phyloP scores from a whole-genome alignment of 306 rosid species.

The Ammopiptanthus mongolicus region DNA sequence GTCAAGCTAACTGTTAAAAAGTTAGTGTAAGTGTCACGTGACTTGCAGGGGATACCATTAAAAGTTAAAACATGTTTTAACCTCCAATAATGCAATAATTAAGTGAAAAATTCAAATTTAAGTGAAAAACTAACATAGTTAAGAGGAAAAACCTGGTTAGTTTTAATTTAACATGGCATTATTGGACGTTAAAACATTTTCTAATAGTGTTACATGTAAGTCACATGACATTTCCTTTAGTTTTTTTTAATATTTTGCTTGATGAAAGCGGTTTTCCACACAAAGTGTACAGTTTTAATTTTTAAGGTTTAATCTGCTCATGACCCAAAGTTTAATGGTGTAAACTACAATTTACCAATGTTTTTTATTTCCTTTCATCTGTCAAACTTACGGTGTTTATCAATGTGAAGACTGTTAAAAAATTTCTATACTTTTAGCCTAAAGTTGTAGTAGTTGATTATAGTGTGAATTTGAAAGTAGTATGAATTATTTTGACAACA shows the following conservation, averaged over 20 bases:
- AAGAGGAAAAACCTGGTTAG: neutral
- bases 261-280: neutral
- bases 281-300: neutral
- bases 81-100: neutral
- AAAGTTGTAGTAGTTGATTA: neutral
- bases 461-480: neutral
- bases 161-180: neutral
- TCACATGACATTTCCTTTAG: neutral
- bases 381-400: neutral
- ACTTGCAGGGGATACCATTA: neutral
- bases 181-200: slow-evolving; percentile 8
- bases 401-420: neutral
- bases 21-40: neutral
- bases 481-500: neutral
- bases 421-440: neutral
- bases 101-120: neutral
- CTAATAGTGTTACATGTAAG: neutral
- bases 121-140: neutral
- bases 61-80: neutral
- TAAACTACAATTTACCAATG: neutral
- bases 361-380: neutral
- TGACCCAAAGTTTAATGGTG: neutral
- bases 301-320: neutral
- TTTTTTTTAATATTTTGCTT: slow-evolving; percentile 8
- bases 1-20: neutral